Base-by-base conservation (phyloP, 192 early-diverging fungal genomes). In the Backusella psychrophila region DNA sequence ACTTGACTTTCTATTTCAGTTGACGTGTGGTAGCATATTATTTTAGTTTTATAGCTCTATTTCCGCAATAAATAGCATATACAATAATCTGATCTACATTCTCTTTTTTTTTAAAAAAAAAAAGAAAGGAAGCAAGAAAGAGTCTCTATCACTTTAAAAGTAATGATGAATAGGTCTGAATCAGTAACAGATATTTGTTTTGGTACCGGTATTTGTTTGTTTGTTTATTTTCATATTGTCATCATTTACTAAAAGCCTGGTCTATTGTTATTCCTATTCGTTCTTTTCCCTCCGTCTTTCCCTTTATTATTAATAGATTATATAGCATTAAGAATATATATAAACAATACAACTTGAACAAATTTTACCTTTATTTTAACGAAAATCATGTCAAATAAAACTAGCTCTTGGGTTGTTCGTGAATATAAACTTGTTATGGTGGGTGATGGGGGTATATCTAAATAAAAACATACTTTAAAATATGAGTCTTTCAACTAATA, bases 371-470 rank as follows among this genome's bases (percentile, higher is more conserved):
- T 23, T 21, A 69, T 21, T 8, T 12, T 41, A 49, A 23, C 3
- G 21, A 38, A 39, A 69, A 39, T n/a, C 3, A 69, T 63, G 56
- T 14, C 56, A 63, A 72, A 74, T 36, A 74, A 74, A 44, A 42
- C 38, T 29, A 44, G 29, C 29, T 42, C 42, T 33, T 46, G 41
- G 29, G 42, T 72, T 31, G 70, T 72, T 19, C 70, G 52, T 39
- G 53, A 59, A 66, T 88, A 85, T 78, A 89, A 89, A 75, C 83
- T 89, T 39, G 88, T 89, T 9, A 85, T 89, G 33, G 88, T 89
- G 19, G 88, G 88, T 56, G 88, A 86, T 36, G 88, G 88, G 42
- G 88, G 86, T 33, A 33, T 81, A 59, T 29, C 36, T 39, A 39
- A 14, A 67, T 31, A 35, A 17, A 6, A 19, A 49, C 1, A 49